phyloP scores from a whole-genome alignment of 176 grass and related monocot species.

The Luzula sylvatica region DNA sequence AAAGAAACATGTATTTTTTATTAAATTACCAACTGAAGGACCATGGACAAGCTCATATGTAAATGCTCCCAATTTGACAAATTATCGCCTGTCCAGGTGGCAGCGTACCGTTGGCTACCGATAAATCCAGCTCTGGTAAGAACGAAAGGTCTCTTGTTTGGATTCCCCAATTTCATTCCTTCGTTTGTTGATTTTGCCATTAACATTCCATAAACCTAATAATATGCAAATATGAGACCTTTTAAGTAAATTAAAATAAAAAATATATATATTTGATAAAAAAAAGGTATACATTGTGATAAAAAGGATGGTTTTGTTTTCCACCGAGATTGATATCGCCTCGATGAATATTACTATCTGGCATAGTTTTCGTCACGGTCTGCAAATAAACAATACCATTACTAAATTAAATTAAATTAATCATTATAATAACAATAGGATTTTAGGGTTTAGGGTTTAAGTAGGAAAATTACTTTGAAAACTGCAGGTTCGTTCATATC shows the following conservation, averaged over 20 bases:
- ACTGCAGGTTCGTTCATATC: constrained; percentile 96
- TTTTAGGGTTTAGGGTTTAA: constrained; percentile 5
- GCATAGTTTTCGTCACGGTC: constrained; percentile 94
- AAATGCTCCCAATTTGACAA: constrained; percentile 92
- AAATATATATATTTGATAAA: not conserved
- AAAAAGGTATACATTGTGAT: constrained; percentile 54
- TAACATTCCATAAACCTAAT: constrained; percentile 83
- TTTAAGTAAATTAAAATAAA: not conserved
- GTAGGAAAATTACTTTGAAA: constrained; percentile 46
- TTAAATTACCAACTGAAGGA: constrained; percentile 83
- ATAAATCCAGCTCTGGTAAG: constrained; percentile 95
- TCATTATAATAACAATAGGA: not conserved
- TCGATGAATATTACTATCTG: constrained; percentile 74
- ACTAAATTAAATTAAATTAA: not conserved
- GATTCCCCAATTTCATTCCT: constrained; percentile 65
- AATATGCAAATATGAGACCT: not conserved
- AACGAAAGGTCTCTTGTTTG: constrained; percentile 68
- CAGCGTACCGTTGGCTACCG: constrained; percentile 88
- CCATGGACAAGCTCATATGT: constrained; percentile 92
- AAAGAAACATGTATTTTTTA: too few relatives aligned
- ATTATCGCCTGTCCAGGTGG: constrained; percentile 95
- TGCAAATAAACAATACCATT: constrained; percentile 29
- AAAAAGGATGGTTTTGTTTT: constrained; percentile 71
- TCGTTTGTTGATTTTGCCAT: constrained; percentile 91
- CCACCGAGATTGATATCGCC: constrained; percentile 73